phyloP scores from a whole-genome alignment of 164 flowering plant genomes.

The Platanus orientalis region DNA sequence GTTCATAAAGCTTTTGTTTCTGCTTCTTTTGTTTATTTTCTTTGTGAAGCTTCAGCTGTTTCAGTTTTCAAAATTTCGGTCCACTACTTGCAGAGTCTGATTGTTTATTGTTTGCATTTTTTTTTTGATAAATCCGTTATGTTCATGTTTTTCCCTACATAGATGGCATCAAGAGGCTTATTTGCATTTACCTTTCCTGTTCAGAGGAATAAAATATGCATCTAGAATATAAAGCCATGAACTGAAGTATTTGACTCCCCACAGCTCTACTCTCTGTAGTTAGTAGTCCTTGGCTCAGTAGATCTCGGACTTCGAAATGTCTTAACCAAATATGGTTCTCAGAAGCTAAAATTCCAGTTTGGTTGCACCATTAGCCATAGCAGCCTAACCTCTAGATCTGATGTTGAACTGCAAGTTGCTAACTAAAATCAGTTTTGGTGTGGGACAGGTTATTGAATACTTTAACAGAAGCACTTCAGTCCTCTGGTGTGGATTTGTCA shows the following conservation, averaged over 20 bases:
- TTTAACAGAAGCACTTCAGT: slow-evolving; percentile 75
- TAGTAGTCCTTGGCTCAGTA: too few relatives aligned
- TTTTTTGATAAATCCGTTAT: neutral
- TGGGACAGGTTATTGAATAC: slow-evolving; percentile 67
- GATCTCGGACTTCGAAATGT: too few relatives aligned
- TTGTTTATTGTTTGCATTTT: slow-evolving; percentile 10
- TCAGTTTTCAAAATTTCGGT: neutral
- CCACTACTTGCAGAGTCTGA: neutral
- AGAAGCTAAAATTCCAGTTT: too few relatives aligned
- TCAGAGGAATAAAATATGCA: too few relatives aligned
- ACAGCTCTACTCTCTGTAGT: too few relatives aligned
- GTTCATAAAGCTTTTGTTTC: neutral
- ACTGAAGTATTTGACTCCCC: too few relatives aligned
- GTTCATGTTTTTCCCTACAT: too few relatives aligned
- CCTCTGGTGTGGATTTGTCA: slow-evolving; percentile 83
- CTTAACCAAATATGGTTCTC: too few relatives aligned
- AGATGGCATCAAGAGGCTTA: too few relatives aligned
- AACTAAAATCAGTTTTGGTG: neutral
- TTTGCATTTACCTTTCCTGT: too few relatives aligned
- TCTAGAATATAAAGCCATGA: too few relatives aligned
- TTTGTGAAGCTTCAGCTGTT: neutral
- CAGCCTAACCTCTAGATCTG: neutral
- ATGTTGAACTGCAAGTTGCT: neutral
- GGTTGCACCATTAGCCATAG: too few relatives aligned
- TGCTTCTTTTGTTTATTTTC: neutral